A percentile compares a stretch with the other conserved stretches of the same genome.
Conservation (phyloP, 495 filamentous ascomycete genomes). For the Mytilinidion resinicola region DNA sequence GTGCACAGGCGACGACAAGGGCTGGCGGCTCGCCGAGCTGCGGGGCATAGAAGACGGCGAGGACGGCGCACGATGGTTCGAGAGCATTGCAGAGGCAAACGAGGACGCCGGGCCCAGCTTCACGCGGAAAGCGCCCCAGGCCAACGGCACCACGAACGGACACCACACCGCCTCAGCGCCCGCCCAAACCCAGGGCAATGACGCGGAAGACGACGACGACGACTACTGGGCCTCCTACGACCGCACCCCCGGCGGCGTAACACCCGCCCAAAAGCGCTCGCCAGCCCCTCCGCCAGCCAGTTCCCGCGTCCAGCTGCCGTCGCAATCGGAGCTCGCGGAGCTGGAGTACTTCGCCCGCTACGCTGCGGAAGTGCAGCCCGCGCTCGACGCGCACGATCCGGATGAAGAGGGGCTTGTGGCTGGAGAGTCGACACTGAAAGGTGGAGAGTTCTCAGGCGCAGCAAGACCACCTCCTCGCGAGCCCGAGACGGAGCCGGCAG, state of each 20-base stretch:
- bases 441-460: conserved; percentile 37
- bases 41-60: conserved; percentile 49
- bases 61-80: conserved; percentile 42
- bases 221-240: conserved; percentile 96
- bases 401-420: conserved; percentile 39
- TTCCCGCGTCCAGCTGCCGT: conserved; percentile 29
- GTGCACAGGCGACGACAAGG: conserved; percentile 62
- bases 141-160: conserved; percentile 19
- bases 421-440: conserved; percentile 50
- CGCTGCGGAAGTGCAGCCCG: conserved; percentile 70
- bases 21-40: conserved; percentile 82
- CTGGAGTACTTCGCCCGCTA: conserved; percentile 85
- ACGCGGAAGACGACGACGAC: conserved; percentile 59
- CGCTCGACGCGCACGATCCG: conserved; percentile 83
- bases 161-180: conserved; percentile 1
- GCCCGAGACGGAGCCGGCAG: conserved; percentile 25
- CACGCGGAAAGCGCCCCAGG: conserved; percentile 11
- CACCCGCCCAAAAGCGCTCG: conserved; percentile 60
- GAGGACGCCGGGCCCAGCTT: conserved; percentile 30
- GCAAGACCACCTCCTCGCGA: conserved; percentile 1
- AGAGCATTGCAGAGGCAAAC: conserved; percentile 50
- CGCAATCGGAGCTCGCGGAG: conserved; percentile 61
- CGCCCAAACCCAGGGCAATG: conserved; percentile 17
- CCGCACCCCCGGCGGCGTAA: conserved; percentile 62
- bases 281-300: conserved; percentile 45